These are phyloP conservation scores for Backusella australiensis DNA, from an alignment of 192 early-diverging fungal species.

Conservation along the genomic window DNA sequence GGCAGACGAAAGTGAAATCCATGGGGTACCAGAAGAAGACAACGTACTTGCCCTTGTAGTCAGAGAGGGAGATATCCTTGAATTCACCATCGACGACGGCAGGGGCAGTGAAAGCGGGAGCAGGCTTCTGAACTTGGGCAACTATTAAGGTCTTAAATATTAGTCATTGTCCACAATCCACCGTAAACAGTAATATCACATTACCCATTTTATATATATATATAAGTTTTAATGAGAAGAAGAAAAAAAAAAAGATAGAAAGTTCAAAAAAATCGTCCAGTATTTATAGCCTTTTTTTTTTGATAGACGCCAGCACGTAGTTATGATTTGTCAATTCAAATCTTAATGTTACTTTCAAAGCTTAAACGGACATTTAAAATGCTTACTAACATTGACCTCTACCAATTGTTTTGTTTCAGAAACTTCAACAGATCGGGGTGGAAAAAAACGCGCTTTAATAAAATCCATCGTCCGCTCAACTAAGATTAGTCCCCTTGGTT, in stretches of 20 bases:
- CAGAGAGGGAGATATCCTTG: constrained; percentile 63
- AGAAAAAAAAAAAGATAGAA: not conserved
- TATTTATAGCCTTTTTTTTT: constrained; percentile 8
- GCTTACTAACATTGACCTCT: not conserved
- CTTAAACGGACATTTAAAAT: constrained; percentile 2
- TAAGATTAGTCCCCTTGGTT: not conserved
- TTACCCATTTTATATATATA: constrained; percentile 1
- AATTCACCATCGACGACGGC: constrained; percentile 72
- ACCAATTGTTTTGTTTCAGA: not conserved
- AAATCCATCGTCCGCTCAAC: not conserved
- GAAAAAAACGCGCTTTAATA: not conserved
- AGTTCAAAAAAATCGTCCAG: not conserved
- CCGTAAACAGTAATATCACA: not conserved
- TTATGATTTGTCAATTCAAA: not conserved
- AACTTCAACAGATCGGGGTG: not conserved
- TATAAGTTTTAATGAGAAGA: not conserved
- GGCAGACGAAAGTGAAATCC: constrained; percentile 91
- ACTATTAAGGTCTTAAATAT: not conserved
- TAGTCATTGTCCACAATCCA: not conserved
- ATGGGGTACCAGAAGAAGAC: constrained; percentile 74
- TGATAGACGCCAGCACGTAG: not conserved
- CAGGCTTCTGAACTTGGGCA: constrained; percentile 35
- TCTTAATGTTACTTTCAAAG: not conserved
- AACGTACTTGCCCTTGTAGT: constrained; percentile 34
- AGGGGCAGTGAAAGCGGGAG: constrained; percentile 63